Evolutionary conservation across 164 flowering plant genomes (phyloP).

Genomic region (Kingdonia uniflora): DNA sequence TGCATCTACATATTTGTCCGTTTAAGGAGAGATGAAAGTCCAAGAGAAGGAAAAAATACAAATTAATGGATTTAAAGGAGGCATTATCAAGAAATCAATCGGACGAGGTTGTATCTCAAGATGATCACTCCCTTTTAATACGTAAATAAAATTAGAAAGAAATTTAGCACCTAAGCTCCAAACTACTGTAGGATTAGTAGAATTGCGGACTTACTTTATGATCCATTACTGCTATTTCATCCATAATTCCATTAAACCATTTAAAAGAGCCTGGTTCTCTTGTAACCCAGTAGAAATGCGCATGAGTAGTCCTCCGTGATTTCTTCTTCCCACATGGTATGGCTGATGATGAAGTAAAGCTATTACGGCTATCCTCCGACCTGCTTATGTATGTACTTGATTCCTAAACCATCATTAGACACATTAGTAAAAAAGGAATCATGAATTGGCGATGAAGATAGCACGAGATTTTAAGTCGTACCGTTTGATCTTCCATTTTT

Average conservation of each 20-base stretch:
- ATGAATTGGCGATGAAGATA: not conserved
- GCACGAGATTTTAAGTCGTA: constrained; percentile 10
- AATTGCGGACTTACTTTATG: constrained; percentile 38
- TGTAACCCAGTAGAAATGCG: constrained; percentile 97
- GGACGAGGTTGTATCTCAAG: no score
- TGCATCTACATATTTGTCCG: no score
- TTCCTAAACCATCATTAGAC: constrained; percentile 33
- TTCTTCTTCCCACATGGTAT: constrained; percentile 42
- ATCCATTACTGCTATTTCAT: constrained; percentile 89
- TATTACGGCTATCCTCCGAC: constrained; percentile 64
- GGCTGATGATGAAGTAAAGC: constrained; percentile 39
- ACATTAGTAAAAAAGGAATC: not conserved
- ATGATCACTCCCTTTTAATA: constrained; percentile 62
- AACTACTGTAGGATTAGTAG: no score
- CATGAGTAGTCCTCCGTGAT: constrained; percentile 46
- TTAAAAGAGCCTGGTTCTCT: constrained; percentile 93
- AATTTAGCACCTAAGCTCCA: no score
- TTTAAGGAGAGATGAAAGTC: no score
- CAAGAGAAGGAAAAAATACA: no score
- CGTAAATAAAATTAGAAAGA: no score
- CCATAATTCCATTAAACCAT: constrained; percentile 98
- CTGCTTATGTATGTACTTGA: constrained; percentile 49
- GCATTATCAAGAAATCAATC: no score
- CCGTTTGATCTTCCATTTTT: constrained; percentile 46
- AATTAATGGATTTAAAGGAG: no score